Base-by-base conservation (phyloP, 1,284 basidiomycete genomes). In the Wolfiporia cocos region DNA sequence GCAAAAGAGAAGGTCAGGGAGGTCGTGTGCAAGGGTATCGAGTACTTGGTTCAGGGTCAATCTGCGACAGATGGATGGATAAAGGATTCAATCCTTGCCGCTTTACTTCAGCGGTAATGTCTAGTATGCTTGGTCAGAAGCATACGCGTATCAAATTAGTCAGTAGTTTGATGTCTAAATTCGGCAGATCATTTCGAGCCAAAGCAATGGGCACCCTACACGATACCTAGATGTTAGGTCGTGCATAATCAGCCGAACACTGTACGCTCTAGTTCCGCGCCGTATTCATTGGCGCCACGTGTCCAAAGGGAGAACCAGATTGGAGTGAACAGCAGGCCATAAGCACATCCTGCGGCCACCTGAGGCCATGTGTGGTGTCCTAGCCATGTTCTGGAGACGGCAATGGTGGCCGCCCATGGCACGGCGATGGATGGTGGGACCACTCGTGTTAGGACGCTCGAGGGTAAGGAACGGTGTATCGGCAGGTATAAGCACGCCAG, bases 351-450 rank as follows among this genome's bases (percentile, higher is more conserved):
- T n/a, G 69, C 87, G 4, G 67, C 54, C 5, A 92, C 83, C 53
- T 93, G 90, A 0, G 69, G 62, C 67, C 70, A 74, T 1, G 86
- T 90, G 63, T 94, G 90, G 57, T 92, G 83, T 0, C 88, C 86
- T 17, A 93, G 68, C 77, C 80, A 81, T 31, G 90, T 74, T 34
- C 91, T 69, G 17, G 86, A 90, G 51, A 76, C 64, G 2, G 82
- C 66, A 37, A 90, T 74, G 5, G 70, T 56, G 14, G 56, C 50
- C 17, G 75, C 76, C 74, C 71, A 83, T 3, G 77, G 76, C 3
- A 79, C 48, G 12, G 70, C 63, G 29, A 81, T 52, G 3, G 76
- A 22, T 1, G 71, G 70, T 0, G 71, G 66, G 4, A 76, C 29
- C 3, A 67, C 41, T 33, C 73, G 67, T 30, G 60, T 63, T 20